Evolutionary conservation across 768 basidiomycete species (phyloP).

Genomic region (Boletellus ananas): DNA sequence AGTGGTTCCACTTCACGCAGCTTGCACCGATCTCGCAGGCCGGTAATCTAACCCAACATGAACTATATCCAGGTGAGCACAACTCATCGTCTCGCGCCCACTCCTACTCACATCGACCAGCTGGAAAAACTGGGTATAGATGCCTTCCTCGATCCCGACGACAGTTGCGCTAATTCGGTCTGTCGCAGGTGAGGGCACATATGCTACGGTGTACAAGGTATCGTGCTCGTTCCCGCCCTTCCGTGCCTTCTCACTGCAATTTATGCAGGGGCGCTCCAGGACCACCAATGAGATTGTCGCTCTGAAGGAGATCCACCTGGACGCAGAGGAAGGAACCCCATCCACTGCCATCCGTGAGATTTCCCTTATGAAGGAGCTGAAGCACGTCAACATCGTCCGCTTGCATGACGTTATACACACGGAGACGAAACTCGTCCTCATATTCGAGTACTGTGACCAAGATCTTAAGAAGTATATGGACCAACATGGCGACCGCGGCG

Average conservation of each 20-base stretch:
- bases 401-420: conserved; percentile 99
- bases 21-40: conserved; percentile 4
- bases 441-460: conserved; percentile 98
- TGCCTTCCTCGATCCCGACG: background rate
- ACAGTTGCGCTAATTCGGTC: conserved; percentile 5
- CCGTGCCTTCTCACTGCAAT: conserved; percentile 1
- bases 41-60: conserved; percentile 29
- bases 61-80: conserved; percentile 55
- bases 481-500: conserved; percentile 92
- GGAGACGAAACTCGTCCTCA: conserved; percentile 94
- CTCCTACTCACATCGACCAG: conserved; percentile 35
- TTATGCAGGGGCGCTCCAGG: conserved; percentile 77
- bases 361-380: conserved; percentile 98
- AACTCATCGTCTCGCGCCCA: background rate
- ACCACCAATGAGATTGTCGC: conserved; percentile 99
- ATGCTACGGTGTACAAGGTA: conserved; percentile 97
- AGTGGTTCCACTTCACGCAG: background rate
- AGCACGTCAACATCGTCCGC: conserved; percentile 97
- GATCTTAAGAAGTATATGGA: conserved; percentile 99
- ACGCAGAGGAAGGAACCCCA: conserved; percentile 98
- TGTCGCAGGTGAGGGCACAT: conserved; percentile 77
- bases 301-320: conserved; percentile 97
- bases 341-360: conserved; percentile 99
- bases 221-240: conserved; percentile 4
- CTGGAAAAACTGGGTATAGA: conserved; percentile 79